These are phyloP conservation scores for Aspergillus avenaceus DNA, from an alignment of 495 filamentous ascomycete species.

Conservation along the genomic window DNA sequence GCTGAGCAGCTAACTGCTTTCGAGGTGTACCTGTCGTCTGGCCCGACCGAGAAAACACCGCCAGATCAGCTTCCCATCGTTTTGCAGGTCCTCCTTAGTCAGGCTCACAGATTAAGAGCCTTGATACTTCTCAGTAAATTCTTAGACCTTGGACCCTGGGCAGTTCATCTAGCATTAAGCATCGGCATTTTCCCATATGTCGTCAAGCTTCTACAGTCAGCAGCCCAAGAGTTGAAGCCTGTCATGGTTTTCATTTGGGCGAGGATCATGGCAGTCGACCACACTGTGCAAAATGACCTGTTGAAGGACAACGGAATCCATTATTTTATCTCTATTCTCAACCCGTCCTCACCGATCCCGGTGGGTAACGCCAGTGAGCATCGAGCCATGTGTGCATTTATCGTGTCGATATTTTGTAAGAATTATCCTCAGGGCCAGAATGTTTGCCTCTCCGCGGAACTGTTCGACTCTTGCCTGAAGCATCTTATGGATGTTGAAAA, in stretches of 20 bases:
- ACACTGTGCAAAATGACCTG: constrained; percentile 85
- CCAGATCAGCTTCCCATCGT: constrained; percentile 96
- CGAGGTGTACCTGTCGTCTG: constrained; percentile 90
- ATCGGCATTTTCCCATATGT: constrained; percentile 99
- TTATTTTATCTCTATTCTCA: constrained; percentile 90
- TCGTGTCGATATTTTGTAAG: constrained; percentile 94
- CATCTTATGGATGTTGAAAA: constrained; percentile 84
- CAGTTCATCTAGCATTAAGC: constrained; percentile 89
- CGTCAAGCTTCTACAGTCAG: constrained; percentile 90
- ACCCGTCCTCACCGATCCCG: constrained; percentile 74
- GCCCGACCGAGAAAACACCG: constrained; percentile 75
- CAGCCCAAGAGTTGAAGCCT: constrained; percentile 89
- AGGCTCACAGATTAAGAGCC: constrained; percentile 89
- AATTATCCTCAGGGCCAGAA: constrained; percentile 85
- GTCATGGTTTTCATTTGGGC: constrained; percentile 99
- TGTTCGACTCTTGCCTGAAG: constrained; percentile 77
- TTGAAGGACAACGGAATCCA: constrained; percentile 95
- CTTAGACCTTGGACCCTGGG: constrained; percentile 93
- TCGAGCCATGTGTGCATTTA: constrained; percentile 98
- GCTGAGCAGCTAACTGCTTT: constrained; percentile 96
- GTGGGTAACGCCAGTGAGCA: constrained; percentile 85
- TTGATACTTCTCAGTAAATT: constrained; percentile 92
- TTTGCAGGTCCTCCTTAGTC: constrained; percentile 90
- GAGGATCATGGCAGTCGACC: constrained; percentile 90
- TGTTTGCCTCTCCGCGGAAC: constrained; percentile 73